Evolutionary conservation across 768 basidiomycete genomes (phyloP).

Genomic region (Trametes maxima): DNA sequence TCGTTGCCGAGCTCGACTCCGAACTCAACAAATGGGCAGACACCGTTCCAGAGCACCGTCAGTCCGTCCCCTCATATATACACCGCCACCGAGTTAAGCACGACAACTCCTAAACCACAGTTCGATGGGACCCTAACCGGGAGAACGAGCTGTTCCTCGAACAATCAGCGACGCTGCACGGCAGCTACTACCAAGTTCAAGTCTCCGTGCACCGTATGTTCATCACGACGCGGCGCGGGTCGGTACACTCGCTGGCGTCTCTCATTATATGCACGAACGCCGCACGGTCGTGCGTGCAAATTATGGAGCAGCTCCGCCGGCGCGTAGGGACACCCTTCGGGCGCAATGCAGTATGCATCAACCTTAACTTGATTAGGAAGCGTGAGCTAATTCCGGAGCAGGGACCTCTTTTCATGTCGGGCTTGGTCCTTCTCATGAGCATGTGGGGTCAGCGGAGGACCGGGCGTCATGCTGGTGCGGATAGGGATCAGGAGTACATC

Average conservation of each 20-base stretch:
- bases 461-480: slow-evolving; percentile 33
- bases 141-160: slow-evolving; percentile 26
- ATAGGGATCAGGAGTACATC: slow-evolving; percentile 42
- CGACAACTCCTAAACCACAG: slow-evolving; percentile 14
- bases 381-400: background rate
- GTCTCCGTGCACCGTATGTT: slow-evolving; percentile 81
- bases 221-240: slow-evolving; percentile 62
- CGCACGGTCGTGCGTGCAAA: slow-evolving; percentile 71
- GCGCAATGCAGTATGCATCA: slow-evolving; percentile 10
- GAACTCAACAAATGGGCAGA: slow-evolving; percentile 81
- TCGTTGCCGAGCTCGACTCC: slow-evolving; percentile 74
- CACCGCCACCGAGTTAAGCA: slow-evolving; percentile 27
- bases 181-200: slow-evolving; percentile 48
- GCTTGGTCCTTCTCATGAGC: slow-evolving; percentile 50
- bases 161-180: slow-evolving; percentile 40
- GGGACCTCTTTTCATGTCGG: slow-evolving; percentile 42
- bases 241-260: slow-evolving; percentile 54
- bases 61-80: slow-evolving; percentile 5
- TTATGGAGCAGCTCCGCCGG: slow-evolving; percentile 55
- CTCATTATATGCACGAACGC: slow-evolving; percentile 85
- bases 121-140: slow-evolving; percentile 40
- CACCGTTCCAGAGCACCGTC: slow-evolving; percentile 60
- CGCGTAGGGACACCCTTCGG: background rate
- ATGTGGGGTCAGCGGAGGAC: slow-evolving; percentile 46
- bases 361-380: background rate